Evolutionary conservation across 2,329 filamentous ascomycete species (phyloP).

Genomic region (Ophiostoma piceae): DNA sequence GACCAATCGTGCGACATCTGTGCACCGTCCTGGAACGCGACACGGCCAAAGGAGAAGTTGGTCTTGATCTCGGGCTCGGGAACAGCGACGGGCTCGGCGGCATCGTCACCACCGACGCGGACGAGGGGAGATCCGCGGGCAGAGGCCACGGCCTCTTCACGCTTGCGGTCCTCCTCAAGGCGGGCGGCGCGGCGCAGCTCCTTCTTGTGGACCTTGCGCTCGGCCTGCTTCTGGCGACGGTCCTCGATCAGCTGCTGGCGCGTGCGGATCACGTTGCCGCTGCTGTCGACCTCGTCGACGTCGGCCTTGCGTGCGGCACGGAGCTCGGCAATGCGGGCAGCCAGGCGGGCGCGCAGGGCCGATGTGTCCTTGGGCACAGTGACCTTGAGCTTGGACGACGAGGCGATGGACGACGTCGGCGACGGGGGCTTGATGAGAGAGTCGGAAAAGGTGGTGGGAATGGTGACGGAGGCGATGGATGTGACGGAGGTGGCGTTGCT

Average conservation of each 20-base stretch:
- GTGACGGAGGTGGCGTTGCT: constrained; percentile 8
- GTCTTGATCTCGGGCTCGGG: constrained; percentile 36
- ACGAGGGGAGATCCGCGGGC: constrained; percentile 54
- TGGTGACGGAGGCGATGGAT: constrained; percentile 18
- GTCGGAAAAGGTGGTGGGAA: constrained; percentile 19
- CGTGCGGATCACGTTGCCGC: constrained; percentile 76
- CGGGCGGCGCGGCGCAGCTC: constrained; percentile 71
- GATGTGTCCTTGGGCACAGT: constrained; percentile 60
- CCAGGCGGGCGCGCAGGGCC: constrained; percentile 69
- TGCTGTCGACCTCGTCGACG: constrained; percentile 42
- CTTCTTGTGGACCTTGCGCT: constrained; percentile 84
- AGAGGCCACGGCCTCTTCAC: constrained; percentile 56
- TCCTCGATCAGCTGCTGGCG: constrained; percentile 89
- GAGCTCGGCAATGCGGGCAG: constrained; percentile 76
- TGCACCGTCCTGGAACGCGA: constrained; percentile 85
- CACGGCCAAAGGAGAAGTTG: constrained; percentile 82
- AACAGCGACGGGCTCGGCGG: constrained; percentile 33
- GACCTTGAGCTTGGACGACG: constrained; percentile 17
- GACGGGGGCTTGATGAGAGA: constrained; percentile 31
- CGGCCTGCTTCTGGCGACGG: constrained; percentile 77
- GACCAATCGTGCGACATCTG: constrained; percentile 69
- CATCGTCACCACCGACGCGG: constrained; percentile 40
- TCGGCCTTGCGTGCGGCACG: constrained; percentile 84
- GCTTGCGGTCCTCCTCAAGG: constrained; percentile 67
- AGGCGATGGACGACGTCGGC: constrained; percentile 13